Conservation (phyloP, 495 filamentous ascomycete genomes). For the Hypoxylon crocopeplum region DNA sequence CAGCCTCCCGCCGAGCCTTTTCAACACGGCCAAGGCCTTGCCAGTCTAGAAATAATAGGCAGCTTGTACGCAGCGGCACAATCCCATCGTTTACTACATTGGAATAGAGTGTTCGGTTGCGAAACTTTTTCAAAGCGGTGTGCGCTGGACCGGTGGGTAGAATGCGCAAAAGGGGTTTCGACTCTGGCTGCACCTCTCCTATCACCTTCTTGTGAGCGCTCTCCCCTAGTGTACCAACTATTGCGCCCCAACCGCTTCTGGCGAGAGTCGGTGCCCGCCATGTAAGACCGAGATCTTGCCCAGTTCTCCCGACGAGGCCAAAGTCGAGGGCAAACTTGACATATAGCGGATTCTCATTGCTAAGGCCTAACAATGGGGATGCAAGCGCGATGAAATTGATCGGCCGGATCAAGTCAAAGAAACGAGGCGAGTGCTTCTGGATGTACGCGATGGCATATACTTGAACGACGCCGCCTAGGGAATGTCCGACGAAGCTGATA, state of each 20-base stretch:
- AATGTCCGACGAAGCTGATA: slow-evolving; percentile 95
- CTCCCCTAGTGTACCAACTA: slow-evolving; percentile 79
- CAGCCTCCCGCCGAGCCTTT: slow-evolving; percentile 91
- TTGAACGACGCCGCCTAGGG: slow-evolving; percentile 88
- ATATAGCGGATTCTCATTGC: slow-evolving; percentile 96
- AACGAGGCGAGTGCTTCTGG: slow-evolving; percentile 90
- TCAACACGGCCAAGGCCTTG: slow-evolving; percentile 90
- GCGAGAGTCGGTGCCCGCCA: slow-evolving; percentile 89
- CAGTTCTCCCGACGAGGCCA: slow-evolving; percentile 91
- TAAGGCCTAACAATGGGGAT: slow-evolving; percentile 88
- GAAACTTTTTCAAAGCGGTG: slow-evolving; percentile 81
- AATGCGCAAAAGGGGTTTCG: slow-evolving; percentile 90
- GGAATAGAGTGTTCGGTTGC: slow-evolving; percentile 91
- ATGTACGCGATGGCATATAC: slow-evolving; percentile 98
- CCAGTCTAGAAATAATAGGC: slow-evolving; percentile 97
- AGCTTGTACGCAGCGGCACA: slow-evolving; percentile 92
- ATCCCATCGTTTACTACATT: slow-evolving; percentile 99
- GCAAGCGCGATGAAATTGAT: slow-evolving; percentile 95
- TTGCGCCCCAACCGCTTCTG: slow-evolving; percentile 84
- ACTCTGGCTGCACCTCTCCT: slow-evolving; percentile 71
- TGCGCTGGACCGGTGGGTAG: slow-evolving; percentile 93
- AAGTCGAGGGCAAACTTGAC: slow-evolving; percentile 97
- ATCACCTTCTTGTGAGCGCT: slow-evolving; percentile 68
- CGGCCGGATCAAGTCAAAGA: slow-evolving; percentile 86
- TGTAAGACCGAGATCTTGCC: slow-evolving; percentile 91